Conservation (phyloP, 441 rosid species). For the Gossypium aridum region DNA sequence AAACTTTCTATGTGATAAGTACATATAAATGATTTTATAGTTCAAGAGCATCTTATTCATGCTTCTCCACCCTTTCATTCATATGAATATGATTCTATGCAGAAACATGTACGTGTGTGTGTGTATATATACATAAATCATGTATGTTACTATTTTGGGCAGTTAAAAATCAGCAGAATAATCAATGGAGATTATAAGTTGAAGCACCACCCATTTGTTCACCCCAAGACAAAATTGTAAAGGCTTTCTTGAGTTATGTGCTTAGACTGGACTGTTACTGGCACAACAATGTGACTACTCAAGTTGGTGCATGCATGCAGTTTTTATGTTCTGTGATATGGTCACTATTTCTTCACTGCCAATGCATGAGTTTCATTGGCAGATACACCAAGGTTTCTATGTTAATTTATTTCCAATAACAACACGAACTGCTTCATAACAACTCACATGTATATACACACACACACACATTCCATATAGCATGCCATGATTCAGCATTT, state of each 20-base stretch:
- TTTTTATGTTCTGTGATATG: not conserved
- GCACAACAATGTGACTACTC: not conserved
- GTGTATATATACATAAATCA: not conserved
- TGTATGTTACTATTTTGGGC: not conserved
- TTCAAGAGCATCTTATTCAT: not conserved
- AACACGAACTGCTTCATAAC: not conserved
- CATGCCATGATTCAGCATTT: not conserved
- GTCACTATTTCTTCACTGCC: not conserved
- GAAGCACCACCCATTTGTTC: not conserved
- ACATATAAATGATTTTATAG: not conserved
- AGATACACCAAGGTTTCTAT: not conserved
- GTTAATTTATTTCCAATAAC: not conserved
- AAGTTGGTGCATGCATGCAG: not conserved
- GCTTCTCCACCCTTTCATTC: not conserved
- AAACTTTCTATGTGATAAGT: not conserved
- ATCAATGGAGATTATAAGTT: not conserved
- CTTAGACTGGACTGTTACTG: not conserved
- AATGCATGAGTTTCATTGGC: not conserved
- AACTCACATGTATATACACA: not conserved
- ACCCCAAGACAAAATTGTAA: not conserved
- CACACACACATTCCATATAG: not conserved
- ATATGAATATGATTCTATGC: not conserved
- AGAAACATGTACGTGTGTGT: not conserved
- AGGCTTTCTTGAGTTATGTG: constrained; percentile 2
- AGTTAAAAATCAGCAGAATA: not conserved